phyloP scores from a whole-genome alignment of 2,329 filamentous ascomycete species.

The Falciphora oryzae region DNA sequence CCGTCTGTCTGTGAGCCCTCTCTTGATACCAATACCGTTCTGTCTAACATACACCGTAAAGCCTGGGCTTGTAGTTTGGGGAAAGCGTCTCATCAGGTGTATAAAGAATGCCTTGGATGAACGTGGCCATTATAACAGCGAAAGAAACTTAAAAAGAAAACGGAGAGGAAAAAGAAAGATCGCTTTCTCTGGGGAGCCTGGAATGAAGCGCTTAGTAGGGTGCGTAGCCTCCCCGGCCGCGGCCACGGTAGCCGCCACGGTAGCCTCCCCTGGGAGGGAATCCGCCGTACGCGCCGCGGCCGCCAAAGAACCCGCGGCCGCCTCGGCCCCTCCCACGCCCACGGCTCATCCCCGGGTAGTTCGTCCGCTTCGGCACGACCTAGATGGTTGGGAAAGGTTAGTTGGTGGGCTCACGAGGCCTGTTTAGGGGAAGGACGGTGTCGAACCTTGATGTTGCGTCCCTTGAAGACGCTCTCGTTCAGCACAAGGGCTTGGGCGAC shows the following conservation, averaged over 20 bases:
- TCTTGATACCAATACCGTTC: background rate
- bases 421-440: background rate
- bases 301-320: constrained; percentile 24
- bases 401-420: background rate
- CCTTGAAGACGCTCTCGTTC: constrained; percentile 94
- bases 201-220: constrained; percentile 50
- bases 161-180: background rate
- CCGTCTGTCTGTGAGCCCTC: background rate
- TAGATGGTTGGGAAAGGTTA: constrained; percentile 5
- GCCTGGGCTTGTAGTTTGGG: background rate
- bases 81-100: background rate
- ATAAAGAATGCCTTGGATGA: background rate
- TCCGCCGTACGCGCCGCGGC: constrained; percentile 43
- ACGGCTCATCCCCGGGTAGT: constrained; percentile 88
- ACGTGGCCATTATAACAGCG: background rate
- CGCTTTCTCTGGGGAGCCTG: background rate
- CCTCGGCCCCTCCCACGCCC: constrained; percentile 58
- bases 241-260: constrained; percentile 59
- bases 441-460: constrained; percentile 74
- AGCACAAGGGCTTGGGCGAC: constrained; percentile 91
- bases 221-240: constrained; percentile 53
- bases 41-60: background rate
- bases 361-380: constrained; percentile 89
- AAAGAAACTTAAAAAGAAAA: background rate
- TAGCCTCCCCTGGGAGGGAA: constrained; percentile 46